Evolutionary conservation across 108 stramenopile species (phyloP).

Genomic region (Seminavis robusta): DNA sequence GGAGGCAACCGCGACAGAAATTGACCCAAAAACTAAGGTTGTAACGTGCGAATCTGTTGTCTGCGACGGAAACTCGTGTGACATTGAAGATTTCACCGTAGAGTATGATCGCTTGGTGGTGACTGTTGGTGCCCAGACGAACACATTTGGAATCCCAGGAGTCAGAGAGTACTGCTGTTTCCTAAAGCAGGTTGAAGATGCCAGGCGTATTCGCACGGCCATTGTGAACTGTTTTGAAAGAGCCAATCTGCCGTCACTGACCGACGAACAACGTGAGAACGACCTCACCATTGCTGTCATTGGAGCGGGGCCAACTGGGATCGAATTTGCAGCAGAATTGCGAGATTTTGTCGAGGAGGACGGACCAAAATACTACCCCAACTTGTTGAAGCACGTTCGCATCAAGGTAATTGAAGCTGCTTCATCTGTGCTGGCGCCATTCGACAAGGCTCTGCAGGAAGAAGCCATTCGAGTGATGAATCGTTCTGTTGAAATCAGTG

Average conservation of each 20-base stretch:
- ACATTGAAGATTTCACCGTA: conserved; percentile 80
- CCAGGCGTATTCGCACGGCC: conserved; percentile 72
- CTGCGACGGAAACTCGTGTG: conserved; percentile 89
- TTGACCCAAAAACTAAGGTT: conserved; percentile 60
- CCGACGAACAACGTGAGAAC: conserved; percentile 58
- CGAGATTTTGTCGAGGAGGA: conserved; percentile 93
- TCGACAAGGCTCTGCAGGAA: conserved; percentile 85
- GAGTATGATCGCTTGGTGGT: conserved; percentile 84
- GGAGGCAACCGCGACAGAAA: conserved; percentile 82
- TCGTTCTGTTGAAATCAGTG: conserved; percentile 40
- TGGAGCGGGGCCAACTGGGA: conserved; percentile 94
- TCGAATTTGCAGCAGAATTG: conserved; percentile 92
- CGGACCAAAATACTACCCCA: conserved; percentile 86
- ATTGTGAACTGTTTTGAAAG: conserved; percentile 95
- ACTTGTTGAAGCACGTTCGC: conserved; percentile 75
- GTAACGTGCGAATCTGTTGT: conserved; percentile 84
- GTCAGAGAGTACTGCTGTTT: conserved; percentile 92
- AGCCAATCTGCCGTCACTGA: conserved; percentile 80
- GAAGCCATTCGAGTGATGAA: conserved; percentile 80
- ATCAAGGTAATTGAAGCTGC: conserved; percentile 95
- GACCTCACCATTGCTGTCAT: conserved; percentile 89
- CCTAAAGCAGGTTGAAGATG: conserved; percentile 87
- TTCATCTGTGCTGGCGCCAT: conserved; percentile 77
- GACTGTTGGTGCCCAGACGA: conserved; percentile 92
- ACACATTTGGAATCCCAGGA: conserved; percentile 93